Conservation (phyloP, 2,329 filamentous ascomycete genomes). For the Gnomoniopsis sp. region DNA sequence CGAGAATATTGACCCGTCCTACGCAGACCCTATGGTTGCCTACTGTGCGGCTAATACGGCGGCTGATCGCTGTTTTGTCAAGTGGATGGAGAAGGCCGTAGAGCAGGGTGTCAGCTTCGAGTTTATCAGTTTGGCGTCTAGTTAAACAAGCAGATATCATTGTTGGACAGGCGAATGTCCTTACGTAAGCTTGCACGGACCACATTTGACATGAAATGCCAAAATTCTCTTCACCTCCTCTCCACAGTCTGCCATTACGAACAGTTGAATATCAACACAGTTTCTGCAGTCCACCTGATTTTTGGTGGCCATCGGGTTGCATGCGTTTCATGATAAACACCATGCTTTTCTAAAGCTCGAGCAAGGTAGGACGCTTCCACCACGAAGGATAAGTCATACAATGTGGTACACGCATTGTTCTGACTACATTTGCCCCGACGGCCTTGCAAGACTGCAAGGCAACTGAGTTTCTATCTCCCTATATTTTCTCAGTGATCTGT, state of each 20-base stretch:
- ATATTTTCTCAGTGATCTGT: conserved; percentile 82
- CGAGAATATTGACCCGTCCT: conserved; percentile 14
- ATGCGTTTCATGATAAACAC: too few relatives aligned
- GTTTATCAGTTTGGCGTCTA: conserved; percentile 15
- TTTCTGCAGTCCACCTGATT: too few relatives aligned
- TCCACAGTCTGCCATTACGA: not conserved
- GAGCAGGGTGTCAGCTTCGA: conserved; percentile 16
- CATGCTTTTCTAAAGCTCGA: too few relatives aligned
- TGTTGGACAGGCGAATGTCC: too few relatives aligned
- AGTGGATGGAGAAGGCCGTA: conserved; percentile 17
- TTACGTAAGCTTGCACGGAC: not conserved
- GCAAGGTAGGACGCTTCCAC: too few relatives aligned
- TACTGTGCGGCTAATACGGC: conserved; percentile 19
- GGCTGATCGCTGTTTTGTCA: conserved; percentile 5
- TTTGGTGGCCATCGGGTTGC: too few relatives aligned
- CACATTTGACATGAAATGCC: not conserved
- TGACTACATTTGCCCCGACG: conserved; percentile 46
- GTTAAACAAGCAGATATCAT: too few relatives aligned
- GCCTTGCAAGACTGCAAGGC: conserved; percentile 50
- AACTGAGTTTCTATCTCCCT: conserved; percentile 58
- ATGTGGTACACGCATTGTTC: too few relatives aligned
- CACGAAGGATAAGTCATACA: too few relatives aligned
- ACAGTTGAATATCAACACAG: not conserved
- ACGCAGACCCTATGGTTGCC: not conserved
- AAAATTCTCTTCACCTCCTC: not conserved